phyloP scores from a whole-genome alignment of 1,284 basidiomycete species.

The Kalmanozyma brasiliensis region DNA sequence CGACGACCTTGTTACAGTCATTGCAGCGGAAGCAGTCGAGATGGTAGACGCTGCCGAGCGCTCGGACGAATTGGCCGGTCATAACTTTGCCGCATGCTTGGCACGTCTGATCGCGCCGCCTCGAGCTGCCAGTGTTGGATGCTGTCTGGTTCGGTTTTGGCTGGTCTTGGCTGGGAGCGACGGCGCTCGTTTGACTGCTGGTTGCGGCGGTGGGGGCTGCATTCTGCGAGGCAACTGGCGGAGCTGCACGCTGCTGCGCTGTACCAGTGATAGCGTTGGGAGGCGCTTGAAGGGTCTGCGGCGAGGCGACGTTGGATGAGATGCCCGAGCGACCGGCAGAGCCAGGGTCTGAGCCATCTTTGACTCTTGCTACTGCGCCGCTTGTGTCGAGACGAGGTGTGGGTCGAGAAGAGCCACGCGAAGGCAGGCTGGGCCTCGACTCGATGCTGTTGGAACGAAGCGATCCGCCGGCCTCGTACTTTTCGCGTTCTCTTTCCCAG shows the following conservation, averaged over 20 bases:
- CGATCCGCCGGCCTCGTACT: conserved; percentile 28
- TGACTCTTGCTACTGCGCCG: neutral
- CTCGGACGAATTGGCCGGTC: conserved; percentile 95
- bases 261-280: conserved; percentile 17
- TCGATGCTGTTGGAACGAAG: conserved; percentile 40
- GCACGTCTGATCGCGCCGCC: conserved; percentile 58
- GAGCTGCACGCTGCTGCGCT: conserved; percentile 6
- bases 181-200: neutral
- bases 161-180: conserved; percentile 6
- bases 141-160: conserved; percentile 13
- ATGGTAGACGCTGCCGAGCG: conserved; percentile 92
- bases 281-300: conserved; percentile 29
- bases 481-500: conserved; percentile 48
- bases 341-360: conserved; percentile 6
- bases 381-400: conserved; percentile 38
- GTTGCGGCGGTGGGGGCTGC: conserved; percentile 1
- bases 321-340: conserved; percentile 13
- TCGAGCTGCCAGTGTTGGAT: conserved; percentile 9
- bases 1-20: conserved; percentile 94
- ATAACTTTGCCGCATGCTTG: conserved; percentile 69
- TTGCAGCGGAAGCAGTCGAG: conserved; percentile 92
- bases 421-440: conserved; percentile 36
- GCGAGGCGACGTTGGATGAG: conserved; percentile 30
- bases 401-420: conserved; percentile 30
- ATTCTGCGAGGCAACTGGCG: neutral